Evolutionary conservation across 495 filamentous ascomycete genomes (phyloP).

Genomic region (Pseudomonodictys pantanalensis): DNA sequence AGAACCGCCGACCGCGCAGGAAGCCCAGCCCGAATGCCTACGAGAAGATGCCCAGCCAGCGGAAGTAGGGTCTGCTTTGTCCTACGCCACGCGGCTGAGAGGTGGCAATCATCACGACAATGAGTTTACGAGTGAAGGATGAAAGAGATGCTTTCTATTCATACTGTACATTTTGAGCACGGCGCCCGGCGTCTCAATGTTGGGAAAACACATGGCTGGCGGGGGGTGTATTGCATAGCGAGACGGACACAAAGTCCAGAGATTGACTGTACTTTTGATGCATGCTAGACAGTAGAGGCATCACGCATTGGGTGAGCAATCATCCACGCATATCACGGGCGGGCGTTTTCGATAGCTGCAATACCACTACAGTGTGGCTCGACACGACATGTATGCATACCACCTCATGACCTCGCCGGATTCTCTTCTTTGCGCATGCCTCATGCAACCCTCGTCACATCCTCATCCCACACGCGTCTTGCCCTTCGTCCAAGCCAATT

Average conservation of each 20-base stretch:
- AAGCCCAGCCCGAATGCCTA: conserved; percentile 89
- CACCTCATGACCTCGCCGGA: not conserved
- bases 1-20: conserved; percentile 37
- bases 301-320: conserved; percentile 2
- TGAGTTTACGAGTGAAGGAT: not conserved
- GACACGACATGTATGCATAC: not conserved
- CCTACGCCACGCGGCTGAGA: too few relatives aligned
- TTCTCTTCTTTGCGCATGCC: not conserved
- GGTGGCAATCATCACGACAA: not conserved
- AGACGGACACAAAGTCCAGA: too few relatives aligned
- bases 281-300: conserved; percentile 17
- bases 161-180: not conserved
- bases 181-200: not conserved
- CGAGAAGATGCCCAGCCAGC: conserved; percentile 75
- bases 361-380: not conserved
- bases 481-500: not conserved
- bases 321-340: too few relatives aligned
- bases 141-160: not conserved
- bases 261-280: conserved; percentile 3
- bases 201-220: not conserved
- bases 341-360: too few relatives aligned
- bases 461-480: not conserved
- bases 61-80: conserved; percentile 6
- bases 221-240: conserved; percentile 3
- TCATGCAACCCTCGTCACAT: not conserved